Conservation (phyloP, 2,329 filamentous ascomycete genomes). For the Claviceps sorghi region DNA sequence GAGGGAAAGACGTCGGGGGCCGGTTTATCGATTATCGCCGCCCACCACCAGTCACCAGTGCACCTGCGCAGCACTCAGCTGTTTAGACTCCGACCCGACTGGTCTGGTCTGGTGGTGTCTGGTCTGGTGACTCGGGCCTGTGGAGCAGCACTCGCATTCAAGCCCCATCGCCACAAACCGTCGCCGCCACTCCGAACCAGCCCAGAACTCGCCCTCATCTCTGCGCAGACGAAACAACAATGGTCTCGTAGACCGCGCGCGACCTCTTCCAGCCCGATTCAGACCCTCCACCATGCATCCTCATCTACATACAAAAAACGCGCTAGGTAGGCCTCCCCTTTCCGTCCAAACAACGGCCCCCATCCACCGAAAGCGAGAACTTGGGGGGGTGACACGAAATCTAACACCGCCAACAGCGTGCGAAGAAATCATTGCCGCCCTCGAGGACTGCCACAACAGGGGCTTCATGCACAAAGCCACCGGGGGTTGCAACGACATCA, state of each 20-base stretch:
- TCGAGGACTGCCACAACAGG: constrained; percentile 87
- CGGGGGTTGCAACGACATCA: constrained; percentile 80
- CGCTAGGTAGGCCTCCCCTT: constrained; percentile 48
- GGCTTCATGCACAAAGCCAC: constrained; percentile 87
- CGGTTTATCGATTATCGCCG: background rate
- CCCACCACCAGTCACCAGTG: too few relatives aligned
- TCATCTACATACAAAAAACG: constrained; percentile 86
- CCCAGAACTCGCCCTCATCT: background rate
- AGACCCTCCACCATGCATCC: constrained; percentile 67
- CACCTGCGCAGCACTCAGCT: background rate
- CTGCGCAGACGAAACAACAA: background rate
- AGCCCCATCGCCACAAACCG: background rate
- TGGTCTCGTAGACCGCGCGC: background rate
- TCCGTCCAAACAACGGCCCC: too few relatives aligned
- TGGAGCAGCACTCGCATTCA: background rate
- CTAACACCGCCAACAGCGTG: constrained; percentile 52
- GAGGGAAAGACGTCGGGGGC: too few relatives aligned
- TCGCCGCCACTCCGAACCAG: background rate
- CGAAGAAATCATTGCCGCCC: constrained; percentile 81
- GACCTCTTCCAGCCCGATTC: background rate
- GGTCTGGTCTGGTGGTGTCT: background rate
- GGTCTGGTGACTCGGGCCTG: too few relatives aligned
- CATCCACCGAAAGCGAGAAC: too few relatives aligned
- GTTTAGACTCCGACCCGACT: too few relatives aligned
- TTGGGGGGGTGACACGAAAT: too few relatives aligned